phyloP scores from a whole-genome alignment of 129 eudicot species.

The Scalesia atractyloides region DNA sequence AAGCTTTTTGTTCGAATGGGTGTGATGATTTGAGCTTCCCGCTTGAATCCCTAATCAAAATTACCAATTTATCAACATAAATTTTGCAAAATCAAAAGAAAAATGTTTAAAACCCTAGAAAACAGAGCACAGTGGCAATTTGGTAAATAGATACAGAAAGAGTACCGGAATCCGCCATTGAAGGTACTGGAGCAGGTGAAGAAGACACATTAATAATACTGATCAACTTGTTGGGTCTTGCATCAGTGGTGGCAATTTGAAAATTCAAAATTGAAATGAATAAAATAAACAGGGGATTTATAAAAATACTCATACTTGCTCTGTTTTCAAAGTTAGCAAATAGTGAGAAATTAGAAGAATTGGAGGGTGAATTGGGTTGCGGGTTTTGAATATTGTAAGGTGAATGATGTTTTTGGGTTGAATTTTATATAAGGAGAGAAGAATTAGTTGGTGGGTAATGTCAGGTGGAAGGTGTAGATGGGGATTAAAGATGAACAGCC shows the following conservation, averaged over 20 bases:
- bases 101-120: conserved; percentile 9
- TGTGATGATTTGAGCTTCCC: conserved; percentile 25
- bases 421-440: conserved; percentile 1
- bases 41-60: conserved; percentile 37
- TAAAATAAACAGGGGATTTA: conserved; percentile 16
- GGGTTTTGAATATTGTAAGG: conserved; percentile 4
- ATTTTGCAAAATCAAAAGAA: not conserved
- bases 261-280: conserved; percentile 28
- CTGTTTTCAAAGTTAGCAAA: not conserved
- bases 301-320: conserved; percentile 29
- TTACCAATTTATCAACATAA: conserved; percentile 20
- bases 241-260: conserved; percentile 39
- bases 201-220: conserved; percentile 30
- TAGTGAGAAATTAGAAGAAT: conserved; percentile 2
- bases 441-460: conserved; percentile 16
- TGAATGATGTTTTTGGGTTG: conserved; percentile 1
- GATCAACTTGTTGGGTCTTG: conserved; percentile 31
- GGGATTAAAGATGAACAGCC: not conserved
- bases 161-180: conserved; percentile 48
- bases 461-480: conserved; percentile 4
- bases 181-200: conserved; percentile 44
- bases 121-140: conserved; percentile 1
- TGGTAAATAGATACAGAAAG: conserved; percentile 4
- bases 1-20: conserved; percentile 50
- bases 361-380: not conserved